phyloP scores from a whole-genome alignment of 306 rosid species.

The Rosa multiflora region DNA sequence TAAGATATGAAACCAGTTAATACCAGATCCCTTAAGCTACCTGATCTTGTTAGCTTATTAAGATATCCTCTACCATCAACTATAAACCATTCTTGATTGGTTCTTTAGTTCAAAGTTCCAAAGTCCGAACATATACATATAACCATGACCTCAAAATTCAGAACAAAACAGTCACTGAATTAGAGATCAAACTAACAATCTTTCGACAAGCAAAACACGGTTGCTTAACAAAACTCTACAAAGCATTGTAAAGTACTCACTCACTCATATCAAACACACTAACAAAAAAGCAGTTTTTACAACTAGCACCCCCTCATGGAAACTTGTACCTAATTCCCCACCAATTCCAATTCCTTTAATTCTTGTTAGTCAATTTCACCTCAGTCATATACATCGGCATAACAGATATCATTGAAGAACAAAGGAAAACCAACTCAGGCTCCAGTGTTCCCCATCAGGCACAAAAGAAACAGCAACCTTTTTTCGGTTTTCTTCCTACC shows the following conservation, averaged over 20 bases:
- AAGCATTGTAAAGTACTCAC: background rate
- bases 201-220: background rate
- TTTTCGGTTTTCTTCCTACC: background rate
- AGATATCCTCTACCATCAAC: background rate
- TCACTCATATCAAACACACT: background rate
- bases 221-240: background rate
- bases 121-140: background rate
- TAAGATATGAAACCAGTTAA: constrained; percentile 24
- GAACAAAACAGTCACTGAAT: background rate
- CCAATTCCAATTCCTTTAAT: background rate
- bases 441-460: background rate
- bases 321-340: background rate
- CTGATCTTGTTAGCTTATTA: background rate
- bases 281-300: background rate
- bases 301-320: background rate
- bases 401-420: background rate
- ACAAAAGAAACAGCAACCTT: background rate
- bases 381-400: background rate
- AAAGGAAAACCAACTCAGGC: background rate
- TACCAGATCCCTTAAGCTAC: background rate
- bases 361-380: background rate
- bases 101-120: too few species aligned
- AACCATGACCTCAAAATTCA: background rate
- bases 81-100: background rate
- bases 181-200: background rate